Evolutionary conservation across 2,329 filamentous ascomycete species (phyloP), one percentile per base, ranked within the genome.

Genomic region (Diaporthe australafricana): DNA sequence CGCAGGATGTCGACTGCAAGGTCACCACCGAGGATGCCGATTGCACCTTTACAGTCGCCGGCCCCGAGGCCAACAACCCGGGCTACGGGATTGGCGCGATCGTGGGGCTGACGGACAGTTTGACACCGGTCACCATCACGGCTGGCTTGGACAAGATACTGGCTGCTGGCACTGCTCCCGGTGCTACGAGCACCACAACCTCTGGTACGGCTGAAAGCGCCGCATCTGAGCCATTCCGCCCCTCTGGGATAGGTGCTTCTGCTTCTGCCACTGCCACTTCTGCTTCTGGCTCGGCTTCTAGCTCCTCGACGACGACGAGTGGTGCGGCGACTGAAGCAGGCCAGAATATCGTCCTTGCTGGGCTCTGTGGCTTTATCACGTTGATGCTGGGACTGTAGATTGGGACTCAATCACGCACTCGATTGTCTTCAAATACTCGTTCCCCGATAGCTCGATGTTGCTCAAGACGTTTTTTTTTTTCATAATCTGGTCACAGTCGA

Each of bases 121-220:
- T 68, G 20, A 47, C 53, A 3, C 25, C 53, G 9, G 62, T 68
- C 40, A 68, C 70, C 5, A 63, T 71, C 70, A 71, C 70, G 8
- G 70, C 63, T 32, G 70, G 70, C 2, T 45, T 71, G 55, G 70
- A 71, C 1, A 38, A 53, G 22, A 55, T 71, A 25, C 45, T 35
- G 38, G 68, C n/a, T 20, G 45, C n/a, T n/a, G n/a, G n/a, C n/a
- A n/a, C n/a, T n/a, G n/a, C n/a, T n/a, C n/a, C n/a, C n/a, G n/a
- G n/a, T n/a, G n/a, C n/a, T n/a, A n/a, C 48, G 6, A 55, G 52
- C 52, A 55, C 48, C 11, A 17, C 25, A 11, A 45, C 65, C 16
- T 16, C 65, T 45, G 68, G 27, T 11, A 32, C 56, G n/a, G 52
- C 52, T 35, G 27, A 35, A 11, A 55, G 27, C 8, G 27, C 68